Conservation (phyloP, 208 protist species). For the Wallacemonas rigidus region DNA sequence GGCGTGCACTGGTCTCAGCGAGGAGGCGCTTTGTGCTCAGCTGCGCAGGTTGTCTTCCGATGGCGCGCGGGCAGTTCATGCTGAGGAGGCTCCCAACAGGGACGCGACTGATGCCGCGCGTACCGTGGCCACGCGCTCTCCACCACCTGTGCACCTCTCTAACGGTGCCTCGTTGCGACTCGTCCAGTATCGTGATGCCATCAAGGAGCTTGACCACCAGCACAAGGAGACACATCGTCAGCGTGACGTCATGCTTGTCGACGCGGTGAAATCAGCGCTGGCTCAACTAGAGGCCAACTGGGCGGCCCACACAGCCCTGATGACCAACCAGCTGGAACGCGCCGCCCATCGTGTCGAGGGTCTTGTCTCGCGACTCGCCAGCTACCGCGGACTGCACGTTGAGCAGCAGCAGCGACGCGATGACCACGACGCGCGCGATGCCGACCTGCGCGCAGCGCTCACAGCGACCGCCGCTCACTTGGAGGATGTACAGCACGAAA, state of each 20-base stretch:
- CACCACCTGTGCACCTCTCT: not conserved
- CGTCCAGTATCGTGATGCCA: slow-evolving; percentile 3
- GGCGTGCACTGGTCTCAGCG: too few relatives aligned
- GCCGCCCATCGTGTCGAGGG: too few relatives aligned
- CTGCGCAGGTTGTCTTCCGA: not conserved
- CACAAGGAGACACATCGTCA: not conserved
- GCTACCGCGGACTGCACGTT: too few relatives aligned
- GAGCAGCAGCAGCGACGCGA: too few relatives aligned
- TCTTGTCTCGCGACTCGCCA: too few relatives aligned
- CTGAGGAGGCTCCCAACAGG: too few relatives aligned
- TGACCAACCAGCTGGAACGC: too few relatives aligned
- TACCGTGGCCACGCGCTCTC: not conserved
- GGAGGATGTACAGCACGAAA: slow-evolving; percentile 12
- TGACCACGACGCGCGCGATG: not conserved
- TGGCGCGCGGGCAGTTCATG: too few relatives aligned
- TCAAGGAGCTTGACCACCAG: not conserved
- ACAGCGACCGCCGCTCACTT: not conserved
- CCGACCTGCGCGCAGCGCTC: not conserved
- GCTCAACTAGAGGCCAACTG: not conserved
- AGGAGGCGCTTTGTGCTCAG: not conserved
- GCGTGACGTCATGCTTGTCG: not conserved
- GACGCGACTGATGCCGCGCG: not conserved
- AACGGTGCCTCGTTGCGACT: slow-evolving; percentile 1
- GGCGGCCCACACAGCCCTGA: too few relatives aligned
- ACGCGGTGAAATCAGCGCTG: not conserved